These are phyloP conservation scores for Carex scoparia DNA, from an alignment of 176 grass and related monocot genomes.

Conservation along the genomic window DNA sequence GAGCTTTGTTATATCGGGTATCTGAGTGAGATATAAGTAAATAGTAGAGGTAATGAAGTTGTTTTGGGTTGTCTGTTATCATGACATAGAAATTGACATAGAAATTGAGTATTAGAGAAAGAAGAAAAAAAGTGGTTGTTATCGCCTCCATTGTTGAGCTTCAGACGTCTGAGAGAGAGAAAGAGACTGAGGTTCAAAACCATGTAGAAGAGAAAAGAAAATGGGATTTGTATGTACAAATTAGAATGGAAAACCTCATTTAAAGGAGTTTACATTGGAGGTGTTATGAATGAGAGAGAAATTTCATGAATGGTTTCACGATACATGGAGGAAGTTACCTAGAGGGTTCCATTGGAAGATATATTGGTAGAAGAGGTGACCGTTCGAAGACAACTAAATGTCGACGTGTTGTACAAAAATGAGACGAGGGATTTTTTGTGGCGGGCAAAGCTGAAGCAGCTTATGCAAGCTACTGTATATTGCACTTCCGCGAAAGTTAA, in stretches of 20 bases:
- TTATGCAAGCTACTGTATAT: not conserved
- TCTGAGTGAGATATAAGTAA: not conserved
- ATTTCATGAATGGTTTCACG: not conserved
- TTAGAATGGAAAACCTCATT: not conserved
- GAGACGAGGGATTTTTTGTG: not conserved
- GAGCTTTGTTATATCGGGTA: not conserved
- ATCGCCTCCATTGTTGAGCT: slow-evolving; percentile 19
- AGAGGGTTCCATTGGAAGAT: not conserved
- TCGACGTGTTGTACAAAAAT: not conserved
- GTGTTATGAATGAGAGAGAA: not conserved
- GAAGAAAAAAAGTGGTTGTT: not conserved
- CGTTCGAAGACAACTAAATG: not conserved
- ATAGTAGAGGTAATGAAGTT: not conserved
- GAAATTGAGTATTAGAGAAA: not conserved
- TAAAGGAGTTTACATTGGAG: not conserved
- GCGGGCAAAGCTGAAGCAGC: not conserved
- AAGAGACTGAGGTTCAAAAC: slow-evolving; percentile 5
- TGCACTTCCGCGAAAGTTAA: not conserved
- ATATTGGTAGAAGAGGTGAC: not conserved
- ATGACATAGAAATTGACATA: not conserved
- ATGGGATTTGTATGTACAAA: not conserved
- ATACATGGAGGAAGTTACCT: not conserved
- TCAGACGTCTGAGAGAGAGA: slow-evolving; percentile 3
- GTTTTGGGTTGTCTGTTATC: slow-evolving; percentile 8
- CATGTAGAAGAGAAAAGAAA: not conserved